Conservation (phyloP, 116 monocot genomes). For the Zostera marina region DNA sequence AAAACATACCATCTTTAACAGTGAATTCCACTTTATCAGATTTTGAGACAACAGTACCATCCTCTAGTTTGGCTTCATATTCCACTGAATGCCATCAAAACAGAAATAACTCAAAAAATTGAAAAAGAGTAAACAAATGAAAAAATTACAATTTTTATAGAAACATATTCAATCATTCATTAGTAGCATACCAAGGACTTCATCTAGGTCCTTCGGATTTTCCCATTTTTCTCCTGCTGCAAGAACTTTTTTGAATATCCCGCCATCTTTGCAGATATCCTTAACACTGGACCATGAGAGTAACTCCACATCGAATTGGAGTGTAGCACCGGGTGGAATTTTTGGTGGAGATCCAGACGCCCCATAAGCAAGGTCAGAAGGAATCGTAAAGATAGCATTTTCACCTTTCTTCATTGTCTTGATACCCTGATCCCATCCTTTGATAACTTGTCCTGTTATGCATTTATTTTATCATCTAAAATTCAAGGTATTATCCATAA, state of each 20-base stretch:
- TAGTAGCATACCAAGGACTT: conserved; percentile 56
- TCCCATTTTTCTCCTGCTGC: conserved; percentile 94
- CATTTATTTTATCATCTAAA: too few relatives aligned
- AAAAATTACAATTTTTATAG: not conserved
- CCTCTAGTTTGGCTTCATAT: conserved; percentile 81
- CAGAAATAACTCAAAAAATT: not conserved
- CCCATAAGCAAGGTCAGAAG: conserved; percentile 83
- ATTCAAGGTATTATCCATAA: not conserved
- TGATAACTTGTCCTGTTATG: conserved; percentile 74
- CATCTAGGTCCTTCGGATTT: conserved; percentile 87
- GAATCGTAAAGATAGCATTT: conserved; percentile 86
- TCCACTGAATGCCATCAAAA: conserved; percentile 31
- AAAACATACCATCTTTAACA: conserved; percentile 66
- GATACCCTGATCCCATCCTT: conserved; percentile 93
- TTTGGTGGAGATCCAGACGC: conserved; percentile 76
- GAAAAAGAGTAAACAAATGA: not conserved
- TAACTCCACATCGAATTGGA: conserved; percentile 88
- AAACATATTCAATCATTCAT: too few relatives aligned
- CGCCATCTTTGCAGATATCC: conserved; percentile 95
- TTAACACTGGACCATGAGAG: conserved; percentile 92
- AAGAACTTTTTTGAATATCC: conserved; percentile 75
- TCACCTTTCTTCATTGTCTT: conserved; percentile 98
- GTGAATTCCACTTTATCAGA: conserved; percentile 80
- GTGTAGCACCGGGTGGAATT: conserved; percentile 78
- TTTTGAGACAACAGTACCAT: conserved; percentile 74